Base-by-base conservation (phyloP, 148 eudicot species). In the Vaccinium corymbosum region DNA sequence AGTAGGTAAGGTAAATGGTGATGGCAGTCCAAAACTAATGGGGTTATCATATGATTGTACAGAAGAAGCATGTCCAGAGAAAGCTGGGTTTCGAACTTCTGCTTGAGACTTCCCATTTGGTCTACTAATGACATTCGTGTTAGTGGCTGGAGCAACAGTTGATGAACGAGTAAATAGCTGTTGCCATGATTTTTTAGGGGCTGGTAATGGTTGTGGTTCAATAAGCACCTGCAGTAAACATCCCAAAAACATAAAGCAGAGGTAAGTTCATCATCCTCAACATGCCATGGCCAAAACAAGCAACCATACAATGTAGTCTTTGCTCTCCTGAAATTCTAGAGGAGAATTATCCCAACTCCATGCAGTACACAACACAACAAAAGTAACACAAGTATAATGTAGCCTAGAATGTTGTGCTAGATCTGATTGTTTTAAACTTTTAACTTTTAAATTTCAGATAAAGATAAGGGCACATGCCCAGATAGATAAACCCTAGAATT, bases 181-280 rank as follows among this genome's bases (percentile, higher is more conserved):
- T 49, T 93, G 98, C 99, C 99, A 97, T 62, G 99, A 92, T 85
- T 91, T 94, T 80, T 91, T 91, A 55, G 98, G 94, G 55, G 92
- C 89, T 62, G 91, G 75, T 86, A 84, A 77, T 76, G 79, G 93
- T 83, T 92, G 98, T 64, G 92, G 86, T 83, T 94, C 98, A 87
- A 87, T 77, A 77, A 80, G 82, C 80, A 90, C 96, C 97, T 97
- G 98, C 85, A 85, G 83, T 32, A 86, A 57, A 87, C 82, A 83
- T 77, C 68, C 81, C 70, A 81, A 57, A 78, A 79, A 76, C 79
- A 85, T 56, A 81, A 53, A 84, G 59, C 56, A 49, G 73, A 64
- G n/a, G 70, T 20, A 75, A 79, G 46, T 49, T 25, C 76, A 80
- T 76, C 46, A 82, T 16, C 57, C 68, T 81, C 81, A 13, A 20